These are phyloP conservation scores for Fistulinella cinereoalba DNA, from an alignment of 1,284 basidiomycete species.

Conservation along the genomic window DNA sequence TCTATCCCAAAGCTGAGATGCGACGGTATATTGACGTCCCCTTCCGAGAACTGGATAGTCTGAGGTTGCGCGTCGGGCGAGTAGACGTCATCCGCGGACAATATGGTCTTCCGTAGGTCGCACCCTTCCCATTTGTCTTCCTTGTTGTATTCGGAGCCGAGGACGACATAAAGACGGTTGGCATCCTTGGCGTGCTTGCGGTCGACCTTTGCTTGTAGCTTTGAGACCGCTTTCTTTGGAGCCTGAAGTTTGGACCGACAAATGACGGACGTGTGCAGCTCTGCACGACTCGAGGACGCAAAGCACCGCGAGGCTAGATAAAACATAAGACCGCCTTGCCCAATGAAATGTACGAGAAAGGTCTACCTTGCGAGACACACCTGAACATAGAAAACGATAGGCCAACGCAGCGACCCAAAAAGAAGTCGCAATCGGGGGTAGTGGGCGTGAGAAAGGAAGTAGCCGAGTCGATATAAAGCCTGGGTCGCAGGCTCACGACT, in stretches of 20 bases:
- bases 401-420: neutral
- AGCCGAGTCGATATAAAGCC: slow-evolving; percentile 26
- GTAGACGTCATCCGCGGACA: slow-evolving; percentile 52
- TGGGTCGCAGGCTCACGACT: neutral
- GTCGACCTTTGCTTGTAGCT: slow-evolving; percentile 48
- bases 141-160: slow-evolving; percentile 64
- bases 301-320: slow-evolving; percentile 41
- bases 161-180: slow-evolving; percentile 63
- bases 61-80: slow-evolving; percentile 13
- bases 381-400: slow-evolving; percentile 35
- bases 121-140: slow-evolving; percentile 62
- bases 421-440: neutral
- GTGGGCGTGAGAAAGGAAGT: slow-evolving; percentile 24
- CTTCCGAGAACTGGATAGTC: slow-evolving; percentile 23
- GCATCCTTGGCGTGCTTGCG: slow-evolving; percentile 41
- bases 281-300: slow-evolving; percentile 43
- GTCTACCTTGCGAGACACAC: slow-evolving; percentile 34
- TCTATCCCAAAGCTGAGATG: slow-evolving; percentile 63
- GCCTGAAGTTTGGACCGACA: slow-evolving; percentile 37
- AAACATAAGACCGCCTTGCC: slow-evolving; percentile 1
- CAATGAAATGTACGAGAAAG: neutral
- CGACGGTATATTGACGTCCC: slow-evolving; percentile 43
- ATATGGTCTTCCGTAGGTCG: slow-evolving; percentile 60
- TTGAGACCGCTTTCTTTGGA: slow-evolving; percentile 47
- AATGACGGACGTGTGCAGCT: slow-evolving; percentile 57